Evolutionary conservation across 2,329 filamentous ascomycete species (phyloP).

Genomic region (Botrytis hyacinthi): DNA sequence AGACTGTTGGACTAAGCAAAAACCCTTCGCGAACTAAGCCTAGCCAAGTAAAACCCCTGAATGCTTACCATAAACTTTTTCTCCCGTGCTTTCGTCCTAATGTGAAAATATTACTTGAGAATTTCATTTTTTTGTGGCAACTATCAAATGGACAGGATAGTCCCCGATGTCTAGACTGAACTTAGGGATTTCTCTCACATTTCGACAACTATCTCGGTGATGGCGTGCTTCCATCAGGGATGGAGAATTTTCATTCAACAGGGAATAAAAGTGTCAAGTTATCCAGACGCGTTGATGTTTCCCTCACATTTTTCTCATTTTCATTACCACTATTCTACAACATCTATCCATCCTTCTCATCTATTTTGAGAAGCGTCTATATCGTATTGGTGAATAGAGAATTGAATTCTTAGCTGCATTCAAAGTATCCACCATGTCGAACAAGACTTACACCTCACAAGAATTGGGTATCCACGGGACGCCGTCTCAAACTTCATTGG

Average conservation of each 20-base stretch:
- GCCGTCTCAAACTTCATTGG: conserved; percentile 4
- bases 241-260: conserved; percentile 1
- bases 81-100: background rate
- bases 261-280: conserved; percentile 14
- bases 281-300: background rate
- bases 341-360: conserved; percentile 1
- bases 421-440: conserved; percentile 17
- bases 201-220: conserved; percentile 5
- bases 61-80: conserved; percentile 5
- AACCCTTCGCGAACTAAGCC: background rate
- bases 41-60: conserved; percentile 13
- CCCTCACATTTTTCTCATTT: background rate
- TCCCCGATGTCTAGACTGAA: background rate
- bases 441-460: background rate
- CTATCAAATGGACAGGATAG: background rate
- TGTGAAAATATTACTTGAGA: conserved; percentile 14
- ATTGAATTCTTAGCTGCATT: conserved; percentile 19
- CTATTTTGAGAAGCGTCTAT: background rate
- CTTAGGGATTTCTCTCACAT: conserved; percentile 1
- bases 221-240: conserved; percentile 14
- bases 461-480: conserved; percentile 4
- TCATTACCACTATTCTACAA: background rate
- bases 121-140: conserved; percentile 15
- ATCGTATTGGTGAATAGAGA: conserved; percentile 17
- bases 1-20: background rate